Base-by-base conservation (phyloP, 2,329 filamentous ascomycete genomes). In the Trichoderma breve region DNA sequence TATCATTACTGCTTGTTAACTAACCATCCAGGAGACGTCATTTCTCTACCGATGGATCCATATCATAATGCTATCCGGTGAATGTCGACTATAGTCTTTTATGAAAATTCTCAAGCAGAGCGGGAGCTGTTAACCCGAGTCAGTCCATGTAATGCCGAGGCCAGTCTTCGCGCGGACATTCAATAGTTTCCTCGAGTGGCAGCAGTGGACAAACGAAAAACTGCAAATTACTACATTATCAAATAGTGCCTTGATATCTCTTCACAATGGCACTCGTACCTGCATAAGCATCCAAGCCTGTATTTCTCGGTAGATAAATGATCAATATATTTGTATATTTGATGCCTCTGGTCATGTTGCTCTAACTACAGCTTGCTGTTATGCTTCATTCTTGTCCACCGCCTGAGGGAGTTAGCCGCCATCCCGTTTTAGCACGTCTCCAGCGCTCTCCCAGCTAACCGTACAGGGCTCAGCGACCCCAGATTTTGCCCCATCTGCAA, bases 401-500 rank as follows among this genome's bases (percentile, higher is more conserved):
- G n/a, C 47, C 47, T 6, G 47, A 53, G 47, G 7, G 39, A 39
- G 15, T 39, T 51, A 11, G 47, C 21, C 47, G 47, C 47, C 21
- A 53, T 53, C 21, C 47, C 47, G 47, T 14, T 53, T 18, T 63
- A n/a, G 64, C 32, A 28, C 32, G 34, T 30, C 24, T 70, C 34
- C 66, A 51, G 39, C 64, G 36, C 64, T 30, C 57, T 53, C 12
- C 36, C 21, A 36, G 66, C 66, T 28, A 64, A 15, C 61, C 61
- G 26, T 30, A 47, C 61, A 32, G 39, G 36, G 61, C 47, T 36
- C 66, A 34, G 58, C 51, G 18, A 63, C 70, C 70, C 70, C 70
- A 43, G 70, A 67, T 71, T 71, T 67, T 71, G 51, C 70, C 70
- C 39, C 34, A 30, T 60, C 47, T 53, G 47, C 47, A 53, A 7